A percentile compares a stretch with the other conserved stretches of the same genome.
Evolutionary conservation across 2,329 filamentous ascomycete genomes (phyloP).

Genomic region (Raffaelea deltoideospora): DNA sequence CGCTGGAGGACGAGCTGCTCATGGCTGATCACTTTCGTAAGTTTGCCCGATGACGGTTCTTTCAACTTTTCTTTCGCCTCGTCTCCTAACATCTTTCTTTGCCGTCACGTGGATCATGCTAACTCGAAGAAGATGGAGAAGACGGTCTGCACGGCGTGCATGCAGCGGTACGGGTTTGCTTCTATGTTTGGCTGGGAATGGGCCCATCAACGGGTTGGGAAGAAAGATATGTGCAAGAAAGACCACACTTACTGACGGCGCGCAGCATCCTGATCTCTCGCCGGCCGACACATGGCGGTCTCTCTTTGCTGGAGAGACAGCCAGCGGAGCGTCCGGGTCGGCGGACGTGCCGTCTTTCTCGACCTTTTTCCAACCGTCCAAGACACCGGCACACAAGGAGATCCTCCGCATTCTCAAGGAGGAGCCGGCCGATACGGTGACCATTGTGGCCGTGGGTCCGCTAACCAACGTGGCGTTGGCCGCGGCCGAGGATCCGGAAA

Average conservation of each 20-base stretch:
- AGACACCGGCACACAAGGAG: constrained; percentile 60
- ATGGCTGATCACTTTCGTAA: constrained; percentile 78
- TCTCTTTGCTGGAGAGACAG: constrained; percentile 37
- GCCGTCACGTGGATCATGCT: no score
- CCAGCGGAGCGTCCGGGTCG: constrained; percentile 11
- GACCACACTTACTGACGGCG: no score
- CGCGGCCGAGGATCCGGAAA: constrained; percentile 73
- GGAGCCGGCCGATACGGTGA: constrained; percentile 70
- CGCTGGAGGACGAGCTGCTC: constrained; percentile 68
- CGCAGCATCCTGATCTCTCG: constrained; percentile 55
- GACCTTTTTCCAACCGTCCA: constrained; percentile 60
- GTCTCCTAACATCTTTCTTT: no score
- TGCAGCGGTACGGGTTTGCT: constrained; percentile 25
- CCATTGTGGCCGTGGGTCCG: constrained; percentile 80
- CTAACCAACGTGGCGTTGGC: constrained; percentile 88
- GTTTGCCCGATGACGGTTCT: constrained; percentile 13
- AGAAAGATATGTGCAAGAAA: background rate
- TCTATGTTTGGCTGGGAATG: background rate
- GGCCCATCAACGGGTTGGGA: no score
- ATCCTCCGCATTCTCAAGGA: constrained; percentile 77
- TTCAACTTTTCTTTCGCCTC: no score
- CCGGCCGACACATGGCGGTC: constrained; percentile 61
- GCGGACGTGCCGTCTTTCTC: constrained; percentile 30
- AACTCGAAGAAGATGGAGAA: constrained; percentile 54
- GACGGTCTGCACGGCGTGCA: constrained; percentile 71